Base-by-base conservation (phyloP, 164 flowering plant species). In the Nymphaea colorata region DNA sequence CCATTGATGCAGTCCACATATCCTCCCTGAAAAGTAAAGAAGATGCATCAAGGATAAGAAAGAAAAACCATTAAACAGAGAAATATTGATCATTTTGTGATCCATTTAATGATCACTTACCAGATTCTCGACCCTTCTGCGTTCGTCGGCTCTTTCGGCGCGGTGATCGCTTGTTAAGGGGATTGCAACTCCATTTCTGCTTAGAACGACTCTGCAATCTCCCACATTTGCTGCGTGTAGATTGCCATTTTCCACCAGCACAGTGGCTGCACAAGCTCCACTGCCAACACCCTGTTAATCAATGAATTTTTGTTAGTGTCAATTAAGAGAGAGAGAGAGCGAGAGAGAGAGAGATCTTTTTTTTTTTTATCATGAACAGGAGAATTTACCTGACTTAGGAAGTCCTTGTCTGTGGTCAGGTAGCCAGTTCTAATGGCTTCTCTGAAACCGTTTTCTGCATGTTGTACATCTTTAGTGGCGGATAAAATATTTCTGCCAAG, bases 191-290 rank as follows among this genome's bases (percentile, higher is more conserved):
- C 92, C 86, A 3, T 77, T 77, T 59, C 82, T 81, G 64, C 89
- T 71, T 75, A 87, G 25, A 61, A 87, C 83, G 15, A 77, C 92
- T 69, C 83, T 75, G 68, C 89, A 84, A 42, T 85, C 92, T 3
- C 92, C 89, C 0, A 67, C 86, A 68, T 85, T 85, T 45, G 89
- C 76, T 36, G 67, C 82, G 16, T 67, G 68, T 5, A 82, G 17
- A 15, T 74, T 73, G 2, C 85, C 84, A 42, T 76, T 71, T 62
- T 73, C 76, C 51, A 86, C 14, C 4, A 83, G 66, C 59, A 76
- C 86, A 66, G 80, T 82, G 4, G 81, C 84, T 47, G 74, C 75
- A 73, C 90, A 84, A 43, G 83, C 81, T 70, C 88, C 88, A 69
- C 90, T 70, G 7, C 72, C 44, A 41, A 74, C 67, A 16, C 79